Evolutionary conservation across 78 protist genomes (phyloP), one percentile per base, ranked within the genome.

Genomic region (Monosiga brevicollis): DNA sequence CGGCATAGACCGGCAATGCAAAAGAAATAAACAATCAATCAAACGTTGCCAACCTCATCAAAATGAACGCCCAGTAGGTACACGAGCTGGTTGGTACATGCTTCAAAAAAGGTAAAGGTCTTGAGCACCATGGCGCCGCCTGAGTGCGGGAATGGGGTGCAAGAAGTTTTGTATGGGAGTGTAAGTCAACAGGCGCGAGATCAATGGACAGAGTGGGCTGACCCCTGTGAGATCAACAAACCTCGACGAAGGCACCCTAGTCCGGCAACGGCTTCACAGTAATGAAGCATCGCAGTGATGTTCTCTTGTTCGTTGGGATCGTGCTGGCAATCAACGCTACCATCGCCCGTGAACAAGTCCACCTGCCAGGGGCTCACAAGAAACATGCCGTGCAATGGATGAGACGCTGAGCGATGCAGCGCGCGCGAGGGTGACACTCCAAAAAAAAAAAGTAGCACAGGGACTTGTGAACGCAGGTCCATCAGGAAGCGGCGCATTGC

Each of bases 331-430:
- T 82, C 83, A 35, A 78, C 42, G 37, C 84, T 75, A 23, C 89
- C 89, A 36, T 86, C 89, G 9, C 72, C 85, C 2, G 89, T 82
- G 34, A 86, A 74, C 32, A 86, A 37, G n/a, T n/a, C n/a, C n/a
- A n/a, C n/a, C n/a, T n/a, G n/a, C n/a, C n/a, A n/a, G n/a, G n/a
- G n/a, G n/a, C n/a, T n/a, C n/a, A n/a, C n/a, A n/a, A n/a, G n/a
- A n/a, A n/a, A n/a, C n/a, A n/a, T n/a, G n/a, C n/a, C n/a, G n/a
- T n/a, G n/a, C n/a, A n/a, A n/a, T n/a, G n/a, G n/a, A n/a, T n/a
- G n/a, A n/a, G n/a, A n/a, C n/a, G n/a, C n/a, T n/a, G n/a, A n/a
- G n/a, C n/a, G n/a, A n/a, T n/a, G n/a, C n/a, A n/a, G n/a, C n/a
- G n/a, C n/a, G n/a, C n/a, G n/a, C n/a, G n/a, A n/a, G n/a, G n/a